Evolutionary conservation across 2,329 filamentous ascomycete species (phyloP).

Genomic region (Trichophyton mentagrophytes): DNA sequence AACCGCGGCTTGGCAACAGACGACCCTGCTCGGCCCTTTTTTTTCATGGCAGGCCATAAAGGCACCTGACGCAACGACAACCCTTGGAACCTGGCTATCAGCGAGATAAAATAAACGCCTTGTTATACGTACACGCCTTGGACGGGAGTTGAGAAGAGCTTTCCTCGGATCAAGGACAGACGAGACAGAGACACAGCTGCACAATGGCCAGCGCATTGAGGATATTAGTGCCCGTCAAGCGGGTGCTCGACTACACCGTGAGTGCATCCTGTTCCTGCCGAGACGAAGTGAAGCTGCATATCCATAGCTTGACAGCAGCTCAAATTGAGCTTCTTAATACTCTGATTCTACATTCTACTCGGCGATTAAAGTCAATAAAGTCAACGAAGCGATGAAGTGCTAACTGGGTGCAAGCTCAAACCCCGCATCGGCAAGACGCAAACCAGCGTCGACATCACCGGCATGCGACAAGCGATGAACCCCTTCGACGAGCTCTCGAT

Average conservation of each 20-base stretch:
- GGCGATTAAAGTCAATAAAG: too few species aligned
- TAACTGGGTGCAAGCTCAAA: conserved; percentile 43
- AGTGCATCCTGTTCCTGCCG: not conserved
- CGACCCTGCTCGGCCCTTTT: too few species aligned
- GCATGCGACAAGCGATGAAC: conserved; percentile 97
- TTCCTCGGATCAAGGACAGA: not conserved
- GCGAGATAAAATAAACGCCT: too few species aligned
- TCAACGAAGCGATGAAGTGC: too few species aligned
- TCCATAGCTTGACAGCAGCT: not conserved
- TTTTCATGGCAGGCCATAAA: too few species aligned
- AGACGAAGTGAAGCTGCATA: not conserved
- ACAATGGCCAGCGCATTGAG: conserved; percentile 43
- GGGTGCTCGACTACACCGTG: conserved; percentile 58
- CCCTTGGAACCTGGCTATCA: too few species aligned
- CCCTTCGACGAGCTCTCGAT: conserved; percentile 97
- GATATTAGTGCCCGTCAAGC: conserved; percentile 69
- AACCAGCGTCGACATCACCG: conserved; percentile 81
- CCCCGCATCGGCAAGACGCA: conserved; percentile 56
- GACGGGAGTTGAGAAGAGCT: not conserved
- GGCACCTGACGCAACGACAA: too few species aligned
- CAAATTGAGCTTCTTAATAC: not conserved
- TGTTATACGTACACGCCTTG: not conserved
- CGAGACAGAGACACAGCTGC: not conserved
- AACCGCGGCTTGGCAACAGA: conserved; percentile 3
- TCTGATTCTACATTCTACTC: too few species aligned